Percentiles rank a stretch among this genome's conserved stretches.
phyloP scores from a whole-genome alignment of 2,329 filamentous ascomycete species.

The Drechslera avenae region DNA sequence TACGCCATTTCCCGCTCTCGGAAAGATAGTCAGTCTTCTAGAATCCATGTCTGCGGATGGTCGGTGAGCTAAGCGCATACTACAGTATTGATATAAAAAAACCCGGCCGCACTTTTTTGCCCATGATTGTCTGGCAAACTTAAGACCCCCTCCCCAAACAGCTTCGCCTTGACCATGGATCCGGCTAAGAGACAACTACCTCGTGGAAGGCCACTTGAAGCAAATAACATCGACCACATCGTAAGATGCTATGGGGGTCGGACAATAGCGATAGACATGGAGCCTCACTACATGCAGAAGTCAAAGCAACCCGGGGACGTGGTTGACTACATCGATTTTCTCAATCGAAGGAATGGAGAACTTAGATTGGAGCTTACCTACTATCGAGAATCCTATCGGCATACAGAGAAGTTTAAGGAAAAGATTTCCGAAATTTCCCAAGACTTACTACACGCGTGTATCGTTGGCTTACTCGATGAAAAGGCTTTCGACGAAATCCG shows the following conservation, averaged over 20 bases:
- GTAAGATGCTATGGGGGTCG: conserved; percentile 15
- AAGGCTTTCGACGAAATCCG: conserved; percentile 12
- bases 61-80: not conserved
- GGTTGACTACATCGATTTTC: conserved; percentile 12
- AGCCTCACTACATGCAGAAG: conserved; percentile 14
- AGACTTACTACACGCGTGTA: conserved; percentile 19
- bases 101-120: conserved; percentile 2
- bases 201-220: conserved; percentile 7
- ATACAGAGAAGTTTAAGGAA: conserved; percentile 15
- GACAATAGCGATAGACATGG: conserved; percentile 19
- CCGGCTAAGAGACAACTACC: not conserved
- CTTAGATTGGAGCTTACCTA: conserved; percentile 19
- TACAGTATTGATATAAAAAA: conserved; percentile 4
- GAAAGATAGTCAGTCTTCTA: conserved; percentile 16
- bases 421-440: conserved; percentile 9
- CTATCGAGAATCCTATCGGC: conserved; percentile 16
- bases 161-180: conserved; percentile 1
- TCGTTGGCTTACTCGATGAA: conserved; percentile 13
- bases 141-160: not conserved
- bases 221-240: conserved; percentile 20
- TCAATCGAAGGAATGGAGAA: conserved; percentile 14
- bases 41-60: conserved; percentile 7
- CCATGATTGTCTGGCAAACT: not conserved
- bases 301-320: conserved; percentile 12
- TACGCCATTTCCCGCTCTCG: conserved; percentile 1